phyloP scores from a whole-genome alignment of 371 early-diverging fungal genomes.

The Mucor racemosus region DNA sequence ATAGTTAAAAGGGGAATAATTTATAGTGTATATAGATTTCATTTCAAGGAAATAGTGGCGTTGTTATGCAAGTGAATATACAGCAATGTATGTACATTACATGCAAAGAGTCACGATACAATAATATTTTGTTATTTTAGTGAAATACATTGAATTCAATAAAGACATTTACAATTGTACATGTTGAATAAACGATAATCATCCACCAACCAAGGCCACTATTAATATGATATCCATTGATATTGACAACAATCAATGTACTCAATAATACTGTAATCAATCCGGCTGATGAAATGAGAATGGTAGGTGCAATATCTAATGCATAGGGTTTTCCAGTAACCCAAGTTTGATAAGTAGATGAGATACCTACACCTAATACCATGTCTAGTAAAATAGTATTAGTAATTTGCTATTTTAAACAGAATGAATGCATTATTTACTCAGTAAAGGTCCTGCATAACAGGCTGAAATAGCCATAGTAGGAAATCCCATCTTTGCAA shows the following conservation, averaged over 20 bases:
- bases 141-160: constrained; percentile 46
- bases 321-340: constrained; percentile 46
- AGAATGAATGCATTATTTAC: constrained; percentile 37
- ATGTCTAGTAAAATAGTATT: constrained; percentile 50
- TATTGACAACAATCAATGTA: constrained; percentile 54
- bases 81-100: no score
- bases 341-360: constrained; percentile 61
- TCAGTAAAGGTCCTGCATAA: constrained; percentile 83
- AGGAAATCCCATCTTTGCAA: constrained; percentile 85
- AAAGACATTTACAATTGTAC: constrained; percentile 53
- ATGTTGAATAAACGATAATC: constrained; percentile 55
- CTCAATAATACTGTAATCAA: constrained; percentile 56
- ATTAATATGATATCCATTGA: constrained; percentile 55
- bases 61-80: no score
- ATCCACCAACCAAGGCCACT: constrained; percentile 59
- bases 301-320: constrained; percentile 58
- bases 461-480: constrained; percentile 87
- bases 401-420: no score
- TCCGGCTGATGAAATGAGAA: constrained; percentile 58
- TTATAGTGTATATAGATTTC: no score
- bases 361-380: constrained; percentile 79
- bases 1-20: no score
- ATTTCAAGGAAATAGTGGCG: no score
- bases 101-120: neutral
- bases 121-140: neutral